A percentile compares a stretch with the other conserved stretches of the same genome.
Evolutionary conservation across 768 basidiomycete species (phyloP).

Genomic region (Hypsizygus marmoreus): DNA sequence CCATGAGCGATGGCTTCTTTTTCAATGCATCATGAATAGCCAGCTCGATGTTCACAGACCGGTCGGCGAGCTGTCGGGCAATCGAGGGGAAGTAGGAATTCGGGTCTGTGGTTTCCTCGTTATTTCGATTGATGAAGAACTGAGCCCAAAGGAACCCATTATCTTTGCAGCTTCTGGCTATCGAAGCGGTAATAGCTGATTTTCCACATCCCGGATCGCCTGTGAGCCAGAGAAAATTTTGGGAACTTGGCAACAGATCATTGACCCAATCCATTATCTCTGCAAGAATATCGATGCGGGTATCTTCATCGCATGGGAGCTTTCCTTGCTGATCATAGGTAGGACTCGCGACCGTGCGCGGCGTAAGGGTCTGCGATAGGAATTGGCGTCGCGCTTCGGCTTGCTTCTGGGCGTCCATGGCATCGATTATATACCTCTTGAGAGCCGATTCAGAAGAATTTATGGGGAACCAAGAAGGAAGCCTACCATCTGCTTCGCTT

Average conservation of each 20-base stretch:
- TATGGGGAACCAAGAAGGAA: background rate
- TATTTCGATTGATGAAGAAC: conserved; percentile 17
- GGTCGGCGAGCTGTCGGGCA: conserved; percentile 15
- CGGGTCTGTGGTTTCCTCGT: conserved; percentile 15
- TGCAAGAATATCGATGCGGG: background rate
- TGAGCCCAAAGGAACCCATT: conserved; percentile 15
- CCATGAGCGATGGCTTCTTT: conserved; percentile 12
- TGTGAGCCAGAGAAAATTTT: conserved; percentile 9
- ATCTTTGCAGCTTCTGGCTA: conserved; percentile 8
- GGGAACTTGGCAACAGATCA: background rate
- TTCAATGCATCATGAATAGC: conserved; percentile 8
- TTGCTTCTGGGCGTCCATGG: conserved; percentile 7
- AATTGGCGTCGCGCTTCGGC: conserved; percentile 2
- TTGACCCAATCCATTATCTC: background rate
- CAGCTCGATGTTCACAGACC: conserved; percentile 4
- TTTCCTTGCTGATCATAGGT: conserved; percentile 2
- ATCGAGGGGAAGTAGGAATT: conserved; percentile 20
- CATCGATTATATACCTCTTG: conserved; percentile 2
- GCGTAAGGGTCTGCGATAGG: background rate
- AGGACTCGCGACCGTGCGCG: background rate
- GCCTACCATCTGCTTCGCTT: background rate
- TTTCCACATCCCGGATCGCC: conserved; percentile 7
- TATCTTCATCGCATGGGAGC: conserved; percentile 1
- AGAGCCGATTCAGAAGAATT: background rate
- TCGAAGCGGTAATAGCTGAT: conserved; percentile 13